Percentiles rank a stretch among this genome's conserved stretches.
Evolutionary conservation across 179 eudicot genomes (phyloP).

Genomic region (Silene noctiflora): DNA sequence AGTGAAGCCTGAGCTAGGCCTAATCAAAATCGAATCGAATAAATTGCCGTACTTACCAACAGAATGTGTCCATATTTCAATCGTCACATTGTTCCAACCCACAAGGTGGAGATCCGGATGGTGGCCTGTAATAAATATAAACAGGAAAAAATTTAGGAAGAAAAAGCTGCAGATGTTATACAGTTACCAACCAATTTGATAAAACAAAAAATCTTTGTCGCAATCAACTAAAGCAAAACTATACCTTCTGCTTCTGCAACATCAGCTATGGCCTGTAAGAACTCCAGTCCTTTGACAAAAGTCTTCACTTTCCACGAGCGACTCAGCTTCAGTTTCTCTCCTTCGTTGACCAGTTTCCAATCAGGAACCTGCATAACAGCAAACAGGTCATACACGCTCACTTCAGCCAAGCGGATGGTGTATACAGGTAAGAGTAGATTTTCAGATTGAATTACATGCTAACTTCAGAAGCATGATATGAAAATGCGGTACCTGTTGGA

Average conservation of each 20-base stretch:
- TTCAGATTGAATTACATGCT: background rate
- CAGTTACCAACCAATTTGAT: background rate
- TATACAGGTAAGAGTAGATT: background rate
- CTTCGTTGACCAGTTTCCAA: conserved; percentile 68
- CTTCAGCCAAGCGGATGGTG: background rate
- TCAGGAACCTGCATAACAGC: conserved; percentile 59
- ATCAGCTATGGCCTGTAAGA: conserved; percentile 65
- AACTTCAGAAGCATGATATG: background rate
- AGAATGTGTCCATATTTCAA: conserved; percentile 91
- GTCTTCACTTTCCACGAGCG: conserved; percentile 84
- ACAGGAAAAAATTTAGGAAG: background rate
- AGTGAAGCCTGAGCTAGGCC: too few relatives aligned
- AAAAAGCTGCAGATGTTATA: background rate
- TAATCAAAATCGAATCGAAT: too few relatives aligned
- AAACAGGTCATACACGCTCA: conserved; percentile 1
- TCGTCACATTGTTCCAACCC: conserved; percentile 79
- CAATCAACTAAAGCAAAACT: background rate
- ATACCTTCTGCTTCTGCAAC: conserved; percentile 90
- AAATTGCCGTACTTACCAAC: conserved; percentile 50
- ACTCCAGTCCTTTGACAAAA: conserved; percentile 75
- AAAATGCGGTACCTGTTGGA: too few relatives aligned
- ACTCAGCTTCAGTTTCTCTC: conserved; percentile 54
- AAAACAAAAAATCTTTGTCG: background rate
- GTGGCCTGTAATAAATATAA: conserved; percentile 51
- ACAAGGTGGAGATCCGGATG: conserved; percentile 96